Evolutionary conservation across 495 filamentous ascomycete species (phyloP).

Genomic region (Annulohypoxylon stygium): DNA sequence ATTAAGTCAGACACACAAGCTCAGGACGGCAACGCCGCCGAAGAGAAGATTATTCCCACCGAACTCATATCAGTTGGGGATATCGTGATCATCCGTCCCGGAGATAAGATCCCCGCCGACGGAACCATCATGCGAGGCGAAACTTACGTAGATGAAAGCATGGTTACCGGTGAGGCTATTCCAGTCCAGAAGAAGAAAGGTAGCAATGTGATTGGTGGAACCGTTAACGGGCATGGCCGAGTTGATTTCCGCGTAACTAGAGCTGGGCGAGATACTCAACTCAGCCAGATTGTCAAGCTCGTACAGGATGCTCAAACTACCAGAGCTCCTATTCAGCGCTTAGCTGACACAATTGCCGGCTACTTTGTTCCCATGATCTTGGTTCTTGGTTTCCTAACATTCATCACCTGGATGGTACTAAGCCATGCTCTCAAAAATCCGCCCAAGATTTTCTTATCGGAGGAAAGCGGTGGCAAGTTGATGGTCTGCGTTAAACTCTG

Average conservation of each 20-base stretch:
- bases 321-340: conserved; percentile 92
- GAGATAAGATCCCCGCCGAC: conserved; percentile 97
- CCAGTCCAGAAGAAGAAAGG: conserved; percentile 90
- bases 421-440: conserved; percentile 84
- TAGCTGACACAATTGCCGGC: conserved; percentile 92
- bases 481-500: conserved; percentile 99
- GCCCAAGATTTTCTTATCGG: conserved; percentile 88
- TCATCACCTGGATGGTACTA: conserved; percentile 93
- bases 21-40: conserved; percentile 69
- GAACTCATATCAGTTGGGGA: conserved; percentile 96
- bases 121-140: conserved; percentile 88
- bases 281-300: conserved; percentile 97
- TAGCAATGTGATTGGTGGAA: conserved; percentile 88
- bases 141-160: conserved; percentile 95
- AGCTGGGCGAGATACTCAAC: conserved; percentile 93
- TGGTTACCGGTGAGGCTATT: conserved; percentile 98
- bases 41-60: conserved; percentile 88
- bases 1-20: conserved; percentile 61
- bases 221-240: conserved; percentile 92
- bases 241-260: conserved; percentile 94
- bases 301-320: conserved; percentile 97
- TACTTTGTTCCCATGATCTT: conserved; percentile 95
- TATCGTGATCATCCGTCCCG: conserved; percentile 90
- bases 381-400: conserved; percentile 84
- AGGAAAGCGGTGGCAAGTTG: conserved; percentile 83